phyloP scores from a whole-genome alignment of 1,284 basidiomycete species.

The Cystobasidium pallidum region DNA sequence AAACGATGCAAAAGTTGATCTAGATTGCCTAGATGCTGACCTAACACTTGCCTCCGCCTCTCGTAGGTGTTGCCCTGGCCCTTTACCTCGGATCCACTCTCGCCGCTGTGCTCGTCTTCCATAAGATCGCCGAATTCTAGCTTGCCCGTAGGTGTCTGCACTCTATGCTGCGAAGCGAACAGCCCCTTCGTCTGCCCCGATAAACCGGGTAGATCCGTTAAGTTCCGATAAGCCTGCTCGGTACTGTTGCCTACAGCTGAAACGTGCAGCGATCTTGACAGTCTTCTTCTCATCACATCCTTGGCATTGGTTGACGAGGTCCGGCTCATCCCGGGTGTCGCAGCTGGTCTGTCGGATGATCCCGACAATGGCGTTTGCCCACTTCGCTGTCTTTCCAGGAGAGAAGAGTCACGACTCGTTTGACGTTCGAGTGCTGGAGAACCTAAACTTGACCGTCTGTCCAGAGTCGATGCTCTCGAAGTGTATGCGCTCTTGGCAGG shows the following conservation, averaged over 20 bases:
- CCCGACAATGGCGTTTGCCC: neutral
- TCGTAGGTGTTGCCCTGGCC: slow-evolving; percentile 12
- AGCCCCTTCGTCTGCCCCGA: slow-evolving; percentile 24
- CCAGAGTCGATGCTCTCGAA: neutral
- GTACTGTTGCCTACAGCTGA: neutral
- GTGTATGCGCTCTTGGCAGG: slow-evolving; percentile 4
- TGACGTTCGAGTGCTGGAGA: neutral
- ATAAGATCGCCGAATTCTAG: neutral
- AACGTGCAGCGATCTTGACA: slow-evolving; percentile 6
- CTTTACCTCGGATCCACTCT: neutral
- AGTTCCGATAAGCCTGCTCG: slow-evolving; percentile 18
- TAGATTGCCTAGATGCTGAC: slow-evolving; percentile 32
- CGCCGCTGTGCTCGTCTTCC: neutral
- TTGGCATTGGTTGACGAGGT: slow-evolving; percentile 11
- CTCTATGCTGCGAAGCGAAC: neutral
- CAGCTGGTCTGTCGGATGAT: neutral
- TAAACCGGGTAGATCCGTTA: slow-evolving; percentile 19
- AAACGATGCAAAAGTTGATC: slow-evolving; percentile 38
- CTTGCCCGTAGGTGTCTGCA: neutral
- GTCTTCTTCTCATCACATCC: slow-evolving; percentile 8
- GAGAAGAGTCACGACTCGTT: neutral
- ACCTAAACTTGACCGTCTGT: neutral
- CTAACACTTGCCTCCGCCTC: slow-evolving; percentile 17
- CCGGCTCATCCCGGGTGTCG: neutral
- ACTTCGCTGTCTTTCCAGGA: neutral